Percentiles rank a stretch among this genome's conserved stretches.
These are phyloP conservation scores for Phlebiopsis gigantea DNA, from an alignment of 768 basidiomycete genomes.

Conservation along the genomic window DNA sequence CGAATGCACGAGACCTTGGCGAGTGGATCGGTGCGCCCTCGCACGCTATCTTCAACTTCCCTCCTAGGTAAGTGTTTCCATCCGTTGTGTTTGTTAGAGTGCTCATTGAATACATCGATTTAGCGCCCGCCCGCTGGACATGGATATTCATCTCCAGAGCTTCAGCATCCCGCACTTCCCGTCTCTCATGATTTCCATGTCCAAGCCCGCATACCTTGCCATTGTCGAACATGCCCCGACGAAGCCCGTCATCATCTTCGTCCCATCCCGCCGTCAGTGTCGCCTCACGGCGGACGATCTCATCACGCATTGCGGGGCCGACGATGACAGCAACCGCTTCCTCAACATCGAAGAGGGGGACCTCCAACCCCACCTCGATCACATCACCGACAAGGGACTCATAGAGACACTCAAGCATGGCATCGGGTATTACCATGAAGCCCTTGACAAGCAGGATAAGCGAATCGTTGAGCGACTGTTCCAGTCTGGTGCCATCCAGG, in stretches of 20 bases:
- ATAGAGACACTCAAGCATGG: conserved; percentile 83
- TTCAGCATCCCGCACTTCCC: conserved; percentile 98
- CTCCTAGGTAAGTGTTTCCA: conserved; percentile 58
- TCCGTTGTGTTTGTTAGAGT: background rate
- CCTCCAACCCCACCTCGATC: conserved; percentile 84
- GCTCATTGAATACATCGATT: conserved; percentile 3
- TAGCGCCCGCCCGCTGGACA: conserved; percentile 92
- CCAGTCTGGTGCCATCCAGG: conserved; percentile 91
- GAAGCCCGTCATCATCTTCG: conserved; percentile 89
- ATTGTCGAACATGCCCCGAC: conserved; percentile 81
- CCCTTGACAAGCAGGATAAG: conserved; percentile 87
- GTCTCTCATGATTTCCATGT: conserved; percentile 98
- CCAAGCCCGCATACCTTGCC: conserved; percentile 93
- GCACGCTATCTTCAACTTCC: conserved; percentile 97
- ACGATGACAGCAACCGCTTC: conserved; percentile 81
- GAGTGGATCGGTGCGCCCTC: conserved; percentile 97
- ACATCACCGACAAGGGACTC: conserved; percentile 69
- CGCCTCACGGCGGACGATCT: conserved; percentile 92
- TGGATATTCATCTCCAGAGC: conserved; percentile 96
- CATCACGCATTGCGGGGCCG: conserved; percentile 81
- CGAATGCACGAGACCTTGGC: conserved; percentile 92
- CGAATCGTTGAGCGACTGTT: conserved; percentile 90
- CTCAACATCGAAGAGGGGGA: conserved; percentile 82
- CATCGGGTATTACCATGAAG: conserved; percentile 94
- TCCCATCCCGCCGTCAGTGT: conserved; percentile 90